phyloP scores from a whole-genome alignment of 2,329 filamentous ascomycete species.

The Tolypocladium album region DNA sequence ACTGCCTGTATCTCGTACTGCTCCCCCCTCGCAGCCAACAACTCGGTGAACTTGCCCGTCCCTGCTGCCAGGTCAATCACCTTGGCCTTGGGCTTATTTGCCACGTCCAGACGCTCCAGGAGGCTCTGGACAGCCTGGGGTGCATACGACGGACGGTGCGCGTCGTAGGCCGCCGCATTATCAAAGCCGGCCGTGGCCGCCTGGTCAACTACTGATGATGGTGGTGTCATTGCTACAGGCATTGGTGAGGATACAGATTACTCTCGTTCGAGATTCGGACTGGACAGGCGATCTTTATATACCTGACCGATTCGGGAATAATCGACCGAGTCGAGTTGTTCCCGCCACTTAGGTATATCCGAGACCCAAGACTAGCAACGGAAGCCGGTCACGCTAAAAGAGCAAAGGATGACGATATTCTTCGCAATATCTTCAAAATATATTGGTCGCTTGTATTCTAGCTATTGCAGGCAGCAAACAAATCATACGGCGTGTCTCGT shows the following conservation, averaged over 20 bases:
- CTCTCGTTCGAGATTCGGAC: background rate
- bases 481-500: background rate
- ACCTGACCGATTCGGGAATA: background rate
- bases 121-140: constrained; percentile 45
- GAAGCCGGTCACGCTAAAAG: background rate
- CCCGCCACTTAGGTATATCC: background rate
- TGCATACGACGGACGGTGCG: constrained; percentile 58
- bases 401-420: background rate
- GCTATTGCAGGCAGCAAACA: background rate
- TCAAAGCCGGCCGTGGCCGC: constrained; percentile 48
- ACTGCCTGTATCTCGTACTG: constrained; percentile 49
- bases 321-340: background rate
- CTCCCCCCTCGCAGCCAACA: constrained; percentile 48
- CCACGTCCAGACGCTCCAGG: constrained; percentile 42
- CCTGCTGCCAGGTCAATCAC: constrained; percentile 58
- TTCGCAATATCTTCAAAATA: background rate
- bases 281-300: background rate
- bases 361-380: background rate
- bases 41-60: constrained; percentile 60
- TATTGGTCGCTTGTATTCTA: background rate
- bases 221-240: constrained; percentile 5
- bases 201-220: constrained; percentile 29
- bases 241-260: background rate
- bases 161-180: constrained; percentile 54
- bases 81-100: constrained; percentile 30